A percentile compares a stretch with the other conserved stretches of the same genome.
phyloP scores from a whole-genome alignment of 371 early-diverging fungal genomes.

The Mortierella sp. region DNA sequence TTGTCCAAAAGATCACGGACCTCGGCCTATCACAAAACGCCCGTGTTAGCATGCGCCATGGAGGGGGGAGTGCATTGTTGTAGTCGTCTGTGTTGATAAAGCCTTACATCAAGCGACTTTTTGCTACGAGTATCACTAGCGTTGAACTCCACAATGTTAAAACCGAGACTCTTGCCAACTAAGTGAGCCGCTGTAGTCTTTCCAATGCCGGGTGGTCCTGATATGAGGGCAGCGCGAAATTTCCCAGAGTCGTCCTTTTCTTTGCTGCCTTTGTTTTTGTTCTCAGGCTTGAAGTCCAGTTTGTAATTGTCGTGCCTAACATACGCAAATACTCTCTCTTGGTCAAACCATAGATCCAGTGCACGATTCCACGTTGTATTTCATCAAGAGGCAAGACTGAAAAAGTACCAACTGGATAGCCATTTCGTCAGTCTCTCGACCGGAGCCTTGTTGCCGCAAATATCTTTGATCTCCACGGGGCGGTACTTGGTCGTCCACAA shows the following conservation, averaged over 20 bases:
- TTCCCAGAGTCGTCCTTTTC: slow-evolving; percentile 46
- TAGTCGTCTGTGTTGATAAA: no score
- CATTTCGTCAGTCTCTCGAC: slow-evolving; percentile 80
- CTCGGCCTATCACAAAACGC: slow-evolving; percentile 37
- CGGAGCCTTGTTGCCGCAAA: slow-evolving; percentile 91
- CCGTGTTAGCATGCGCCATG: background rate
- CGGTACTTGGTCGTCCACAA: slow-evolving; percentile 98
- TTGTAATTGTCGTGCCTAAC: slow-evolving; percentile 53
- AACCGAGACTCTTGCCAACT: slow-evolving; percentile 83
- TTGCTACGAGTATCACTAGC: slow-evolving; percentile 99
- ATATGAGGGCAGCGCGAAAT: slow-evolving; percentile 85
- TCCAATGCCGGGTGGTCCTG: slow-evolving; percentile 99
- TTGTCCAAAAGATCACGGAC: slow-evolving; percentile 60
- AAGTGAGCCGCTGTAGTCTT: slow-evolving; percentile 98
- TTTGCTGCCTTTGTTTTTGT: no score
- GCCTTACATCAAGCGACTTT: slow-evolving; percentile 79
- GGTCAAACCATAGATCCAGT: background rate
- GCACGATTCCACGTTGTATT: background rate
- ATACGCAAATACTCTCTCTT: background rate
- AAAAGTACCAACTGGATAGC: slow-evolving; percentile 76
- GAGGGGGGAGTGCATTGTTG: no score
- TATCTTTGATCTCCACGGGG: slow-evolving; percentile 84
- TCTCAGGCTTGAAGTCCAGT: slow-evolving; percentile 52
- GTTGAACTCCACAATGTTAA: slow-evolving; percentile 96
- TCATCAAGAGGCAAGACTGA: background rate